Base-by-base conservation (phyloP, 805 yeast species). In the Ogataea henricii region DNA sequence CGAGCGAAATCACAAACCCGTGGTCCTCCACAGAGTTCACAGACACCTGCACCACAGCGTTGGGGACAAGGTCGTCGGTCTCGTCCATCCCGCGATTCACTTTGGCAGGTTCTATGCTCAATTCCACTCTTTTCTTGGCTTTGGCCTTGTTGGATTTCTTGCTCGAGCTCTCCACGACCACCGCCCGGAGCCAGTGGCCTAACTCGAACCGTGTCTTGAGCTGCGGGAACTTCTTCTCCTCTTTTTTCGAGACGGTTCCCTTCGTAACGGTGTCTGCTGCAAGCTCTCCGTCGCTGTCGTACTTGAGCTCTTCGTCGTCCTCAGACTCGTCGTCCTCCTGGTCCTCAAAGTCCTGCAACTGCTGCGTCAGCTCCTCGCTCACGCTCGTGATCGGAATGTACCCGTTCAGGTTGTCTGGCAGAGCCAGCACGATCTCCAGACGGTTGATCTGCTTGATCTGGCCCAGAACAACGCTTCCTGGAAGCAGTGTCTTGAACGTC, bases 111-210 rank as follows among this genome's bases (percentile, higher is more conserved):
- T 87, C 94, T 36, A 87, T 73, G 8, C 87, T 74, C 32, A 91
- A 71, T 52, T 82, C 83, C 35, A 91, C 78, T 64, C 84, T 80
- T 65, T 82, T 87, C 63, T 78, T 80, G 10, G 57, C 46, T 14
- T 67, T 68, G 36, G 66, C 65, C 41, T 70, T 69, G 39, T 68
- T 60, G 41, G 67, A 45, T 8, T 46, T 41, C 48, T 71, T 70
- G 12, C 63, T 58, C n/a, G 73, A 67, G 23, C 69, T 70, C 35
- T 79, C 80, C 7, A 79, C 77, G n/a, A 91, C 91, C 37, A 75
- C 68, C 25, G 95, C 96, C 56, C 94, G 80, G 35, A 94, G 70
- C 89, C 94, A 92, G 65, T 87, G 92, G 8, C 98, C 98, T 32
- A 81, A 57, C 29, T 66, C 64, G 68, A 91, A 89, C 43, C 79